Evolutionary conservation across 768 basidiomycete species (phyloP).

Genomic region (Pleurotus pulmonarius): DNA sequence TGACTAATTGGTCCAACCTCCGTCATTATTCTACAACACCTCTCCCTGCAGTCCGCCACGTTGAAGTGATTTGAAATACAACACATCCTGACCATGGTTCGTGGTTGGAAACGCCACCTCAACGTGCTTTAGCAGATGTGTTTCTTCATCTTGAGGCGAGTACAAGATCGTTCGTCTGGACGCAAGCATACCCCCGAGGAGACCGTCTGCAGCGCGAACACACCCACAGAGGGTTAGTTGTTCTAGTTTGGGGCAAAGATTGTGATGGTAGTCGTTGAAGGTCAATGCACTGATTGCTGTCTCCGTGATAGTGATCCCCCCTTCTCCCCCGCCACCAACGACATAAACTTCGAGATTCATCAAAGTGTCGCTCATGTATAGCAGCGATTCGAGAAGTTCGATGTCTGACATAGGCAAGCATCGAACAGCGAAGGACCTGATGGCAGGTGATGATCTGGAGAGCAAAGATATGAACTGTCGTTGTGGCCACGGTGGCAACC

Average conservation of each 20-base stretch:
- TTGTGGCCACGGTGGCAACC: not conserved
- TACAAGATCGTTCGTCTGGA: not conserved
- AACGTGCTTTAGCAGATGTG: not conserved
- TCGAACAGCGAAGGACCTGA: constrained; percentile 1
- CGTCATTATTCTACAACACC: not conserved
- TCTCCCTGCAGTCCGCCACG: not conserved
- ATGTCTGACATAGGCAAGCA: constrained; percentile 3
- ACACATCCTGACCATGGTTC: not conserved
- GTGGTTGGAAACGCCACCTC: constrained; percentile 3
- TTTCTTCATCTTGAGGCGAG: not conserved
- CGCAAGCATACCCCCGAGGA: not conserved
- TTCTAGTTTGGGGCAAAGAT: constrained; percentile 2
- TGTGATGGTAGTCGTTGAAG: not conserved
- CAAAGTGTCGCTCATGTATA: constrained; percentile 6
- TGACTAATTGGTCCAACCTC: not conserved
- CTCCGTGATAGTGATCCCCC: constrained; percentile 1
- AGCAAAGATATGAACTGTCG: constrained; percentile 3
- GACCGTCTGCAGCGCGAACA: not conserved
- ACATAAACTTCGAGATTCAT: constrained; percentile 1
- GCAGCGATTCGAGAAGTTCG: constrained; percentile 1
- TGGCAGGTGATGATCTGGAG: constrained; percentile 3
- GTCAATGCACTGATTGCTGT: constrained; percentile 2
- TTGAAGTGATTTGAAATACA: not conserved
- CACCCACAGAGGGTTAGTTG: constrained; percentile 1
- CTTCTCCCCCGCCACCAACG: not conserved